These are phyloP conservation scores for Aphanomyces euteiches DNA, from an alignment of 352 stramenopile species.

Conservation along the genomic window DNA sequence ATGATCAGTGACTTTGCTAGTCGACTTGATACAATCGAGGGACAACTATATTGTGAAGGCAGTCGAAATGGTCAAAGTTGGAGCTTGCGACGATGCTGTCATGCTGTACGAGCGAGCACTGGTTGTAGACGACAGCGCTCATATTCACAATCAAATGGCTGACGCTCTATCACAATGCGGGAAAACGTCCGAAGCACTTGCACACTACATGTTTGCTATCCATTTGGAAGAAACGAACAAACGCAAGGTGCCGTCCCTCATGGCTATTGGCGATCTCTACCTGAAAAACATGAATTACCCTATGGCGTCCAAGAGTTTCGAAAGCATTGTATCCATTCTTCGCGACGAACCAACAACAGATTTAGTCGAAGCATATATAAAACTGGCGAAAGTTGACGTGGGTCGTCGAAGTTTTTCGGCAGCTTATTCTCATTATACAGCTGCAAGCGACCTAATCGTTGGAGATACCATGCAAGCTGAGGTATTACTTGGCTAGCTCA, in stretches of 20 bases:
- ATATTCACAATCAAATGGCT: constrained; percentile 19
- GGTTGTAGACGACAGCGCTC: constrained; percentile 19
- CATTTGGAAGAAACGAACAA: constrained; percentile 19
- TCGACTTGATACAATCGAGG: constrained; percentile 18
- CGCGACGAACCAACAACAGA: constrained; percentile 14
- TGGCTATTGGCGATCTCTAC: constrained; percentile 24
- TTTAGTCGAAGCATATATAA: constrained; percentile 19
- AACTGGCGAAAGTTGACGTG: constrained; percentile 14
- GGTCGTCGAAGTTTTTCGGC: neutral
- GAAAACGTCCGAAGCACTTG: constrained; percentile 8
- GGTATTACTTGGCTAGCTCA: neutral
- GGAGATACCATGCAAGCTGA: constrained; percentile 17
- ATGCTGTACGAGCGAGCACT: constrained; percentile 24
- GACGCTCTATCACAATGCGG: constrained; percentile 23
- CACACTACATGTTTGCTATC: constrained; percentile 18
- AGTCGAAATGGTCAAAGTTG: constrained; percentile 20
- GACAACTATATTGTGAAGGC: constrained; percentile 22
- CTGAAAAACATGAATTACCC: constrained; percentile 12
- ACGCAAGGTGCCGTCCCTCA: constrained; percentile 21
- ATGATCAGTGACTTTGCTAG: neutral
- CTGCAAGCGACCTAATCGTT: constrained; percentile 16
- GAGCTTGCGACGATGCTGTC: constrained; percentile 20
- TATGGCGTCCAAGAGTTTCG: constrained; percentile 16
- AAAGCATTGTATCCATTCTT: constrained; percentile 17
- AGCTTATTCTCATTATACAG: constrained; percentile 9